Evolutionary conservation across 1,139 yeast genomes (phyloP).

Genomic region (Scheffersomyces segobiensis): DNA sequence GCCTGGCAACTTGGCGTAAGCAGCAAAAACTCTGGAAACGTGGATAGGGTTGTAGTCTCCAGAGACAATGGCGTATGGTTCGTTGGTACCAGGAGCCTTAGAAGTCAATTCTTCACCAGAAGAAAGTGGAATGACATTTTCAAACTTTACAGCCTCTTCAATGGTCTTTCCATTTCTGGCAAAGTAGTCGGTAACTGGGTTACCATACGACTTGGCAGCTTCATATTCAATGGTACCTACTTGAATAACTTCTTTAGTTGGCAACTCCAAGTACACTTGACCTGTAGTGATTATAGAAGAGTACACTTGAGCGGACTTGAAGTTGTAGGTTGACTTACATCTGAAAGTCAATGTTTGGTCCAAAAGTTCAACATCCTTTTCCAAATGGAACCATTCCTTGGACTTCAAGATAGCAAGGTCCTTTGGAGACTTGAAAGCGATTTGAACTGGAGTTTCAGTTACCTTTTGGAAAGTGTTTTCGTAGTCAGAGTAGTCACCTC

Average conservation of each 20-base stretch:
- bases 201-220: slow-evolving; percentile 93
- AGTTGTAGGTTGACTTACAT: slow-evolving; percentile 80
- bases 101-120: slow-evolving; percentile 72
- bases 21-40: slow-evolving; percentile 92
- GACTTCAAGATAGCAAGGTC: slow-evolving; percentile 93
- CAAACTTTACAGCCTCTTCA: slow-evolving; percentile 91
- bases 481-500: slow-evolving; percentile 86
- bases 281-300: slow-evolving; percentile 85
- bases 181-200: slow-evolving; percentile 94
- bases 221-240: slow-evolving; percentile 86
- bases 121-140: slow-evolving; percentile 85
- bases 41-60: slow-evolving; percentile 99
- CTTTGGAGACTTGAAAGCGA: slow-evolving; percentile 70
- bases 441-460: slow-evolving; percentile 84
- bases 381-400: slow-evolving; percentile 96
- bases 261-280: slow-evolving; percentile 81
- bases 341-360: slow-evolving; percentile 86
- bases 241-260: slow-evolving; percentile 88
- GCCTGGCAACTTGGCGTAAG: slow-evolving; percentile 92
- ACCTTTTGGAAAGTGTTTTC: slow-evolving; percentile 91
- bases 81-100: slow-evolving; percentile 84
- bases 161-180: slow-evolving; percentile 89
- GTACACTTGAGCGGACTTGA: slow-evolving; percentile 73
- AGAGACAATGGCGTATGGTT: slow-evolving; percentile 94
- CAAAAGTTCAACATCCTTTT: slow-evolving; percentile 67